phyloP scores from a whole-genome alignment of 2,329 filamentous ascomycete genomes.

The Fusarium tanahbumbuense region DNA sequence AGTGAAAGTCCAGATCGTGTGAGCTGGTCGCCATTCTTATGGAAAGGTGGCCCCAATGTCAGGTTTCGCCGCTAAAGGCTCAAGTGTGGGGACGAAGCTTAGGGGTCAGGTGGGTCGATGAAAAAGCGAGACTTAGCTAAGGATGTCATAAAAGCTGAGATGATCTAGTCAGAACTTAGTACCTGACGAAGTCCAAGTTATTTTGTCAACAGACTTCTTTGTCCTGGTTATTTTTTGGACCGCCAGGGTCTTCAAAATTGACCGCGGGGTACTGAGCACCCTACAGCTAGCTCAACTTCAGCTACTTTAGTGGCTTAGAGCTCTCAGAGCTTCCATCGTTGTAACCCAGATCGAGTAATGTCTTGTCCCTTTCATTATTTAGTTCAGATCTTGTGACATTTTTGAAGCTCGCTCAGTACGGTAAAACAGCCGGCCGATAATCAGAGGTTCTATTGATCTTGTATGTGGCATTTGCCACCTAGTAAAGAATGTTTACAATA shows the following conservation, averaged over 20 bases:
- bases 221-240: no score
- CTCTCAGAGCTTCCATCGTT: constrained; percentile 8
- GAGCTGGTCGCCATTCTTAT: constrained; percentile 41
- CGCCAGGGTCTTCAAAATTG: constrained; percentile 18
- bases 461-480: neutral
- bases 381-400: neutral
- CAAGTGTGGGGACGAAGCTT: constrained; percentile 45
- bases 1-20: constrained; percentile 43
- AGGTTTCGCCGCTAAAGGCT: constrained; percentile 40
- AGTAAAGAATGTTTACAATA: neutral
- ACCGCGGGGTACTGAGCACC: constrained; percentile 43
- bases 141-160: no score
- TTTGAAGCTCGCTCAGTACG: neutral
- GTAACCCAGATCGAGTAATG: constrained; percentile 4
- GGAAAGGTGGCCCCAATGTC: constrained; percentile 52
- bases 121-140: no score
- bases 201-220: no score
- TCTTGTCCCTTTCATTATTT: neutral
- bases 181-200: no score
- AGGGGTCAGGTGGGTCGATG: constrained; percentile 15
- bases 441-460: neutral
- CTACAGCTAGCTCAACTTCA: constrained; percentile 14
- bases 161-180: no score
- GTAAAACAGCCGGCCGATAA: neutral
- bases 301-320: constrained; percentile 2